These are phyloP conservation scores for Striga hermonthica DNA, from an alignment of 305 asterid genomes.

Conservation along the genomic window DNA sequence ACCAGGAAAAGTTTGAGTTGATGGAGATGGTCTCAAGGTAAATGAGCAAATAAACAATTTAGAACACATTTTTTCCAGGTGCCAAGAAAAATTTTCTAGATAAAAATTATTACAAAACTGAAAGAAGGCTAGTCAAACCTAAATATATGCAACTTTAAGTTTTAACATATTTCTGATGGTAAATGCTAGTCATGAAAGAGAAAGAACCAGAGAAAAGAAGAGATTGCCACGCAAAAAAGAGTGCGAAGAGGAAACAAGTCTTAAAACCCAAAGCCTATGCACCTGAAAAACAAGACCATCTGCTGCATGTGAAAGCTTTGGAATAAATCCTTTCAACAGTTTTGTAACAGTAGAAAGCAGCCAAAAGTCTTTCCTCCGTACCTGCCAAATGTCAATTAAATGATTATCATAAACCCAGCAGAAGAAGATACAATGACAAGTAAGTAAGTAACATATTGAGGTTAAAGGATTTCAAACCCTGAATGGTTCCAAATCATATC, in stretches of 20 bases:
- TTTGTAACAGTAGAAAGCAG: conserved; percentile 86
- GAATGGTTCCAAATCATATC: conserved; percentile 95
- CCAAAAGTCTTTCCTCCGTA: conserved; percentile 96
- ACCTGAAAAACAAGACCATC: conserved; percentile 99
- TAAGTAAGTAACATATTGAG: conserved; percentile 12
- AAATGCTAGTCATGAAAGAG: no score
- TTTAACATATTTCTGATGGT: no score
- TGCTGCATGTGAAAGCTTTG: conserved; percentile 90
- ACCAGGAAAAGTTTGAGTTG: no score
- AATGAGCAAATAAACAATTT: not conserved
- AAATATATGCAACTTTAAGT: no score
- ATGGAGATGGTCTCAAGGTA: no score
- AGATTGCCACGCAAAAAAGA: not conserved
- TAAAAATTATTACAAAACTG: not conserved
- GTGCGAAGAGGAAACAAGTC: conserved; percentile 21
- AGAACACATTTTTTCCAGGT: conserved; percentile 5
- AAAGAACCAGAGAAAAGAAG: not conserved
- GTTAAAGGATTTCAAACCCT: conserved; percentile 55
- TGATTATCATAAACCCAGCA: conserved; percentile 35
- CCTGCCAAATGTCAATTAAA: conserved; percentile 61
- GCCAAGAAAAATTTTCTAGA: conserved; percentile 6
- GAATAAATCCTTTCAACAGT: conserved; percentile 84
- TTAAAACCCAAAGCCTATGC: conserved; percentile 24
- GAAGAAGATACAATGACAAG: not conserved
- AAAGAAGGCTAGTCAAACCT: conserved; percentile 5